Conservation (phyloP, 139 green algal genomes). For the Zygnema cylindricum region DNA sequence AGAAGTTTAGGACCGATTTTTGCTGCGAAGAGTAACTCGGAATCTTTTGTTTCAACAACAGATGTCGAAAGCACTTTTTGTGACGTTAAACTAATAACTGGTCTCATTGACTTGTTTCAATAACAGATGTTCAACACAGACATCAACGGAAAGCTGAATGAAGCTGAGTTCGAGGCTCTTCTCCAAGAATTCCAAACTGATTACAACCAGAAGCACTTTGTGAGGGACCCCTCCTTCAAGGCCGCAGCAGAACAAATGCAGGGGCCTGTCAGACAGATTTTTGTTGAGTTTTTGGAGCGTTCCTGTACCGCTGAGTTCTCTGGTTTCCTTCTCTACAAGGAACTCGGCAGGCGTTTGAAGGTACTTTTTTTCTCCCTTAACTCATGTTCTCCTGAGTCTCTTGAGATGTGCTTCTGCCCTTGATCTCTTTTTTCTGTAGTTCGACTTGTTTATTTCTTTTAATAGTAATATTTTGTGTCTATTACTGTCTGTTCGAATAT, state of each 20-base stretch:
- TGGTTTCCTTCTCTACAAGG: conserved; percentile 99
- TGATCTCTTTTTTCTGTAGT: no score
- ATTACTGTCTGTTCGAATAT: no score
- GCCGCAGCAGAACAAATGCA: conserved; percentile 86
- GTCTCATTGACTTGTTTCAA: no score
- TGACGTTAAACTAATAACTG: no score
- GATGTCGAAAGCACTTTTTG: no score
- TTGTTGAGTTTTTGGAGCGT: conserved; percentile 99
- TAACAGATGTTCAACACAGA: conserved; percentile 88
- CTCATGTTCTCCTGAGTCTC: no score
- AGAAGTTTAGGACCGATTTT: no score
- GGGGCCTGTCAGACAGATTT: conserved; percentile 90
- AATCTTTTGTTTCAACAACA: no score
- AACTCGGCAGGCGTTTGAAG: conserved; percentile 95
- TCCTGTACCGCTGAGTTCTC: conserved; percentile 99
- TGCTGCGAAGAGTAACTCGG: no score
- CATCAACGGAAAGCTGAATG: conserved; percentile 92
- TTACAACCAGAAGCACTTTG: conserved; percentile 99
- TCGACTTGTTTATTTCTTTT: no score
- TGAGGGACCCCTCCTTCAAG: conserved; percentile 96
- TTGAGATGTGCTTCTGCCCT: no score
- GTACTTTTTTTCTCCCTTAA: conserved; percentile 10
- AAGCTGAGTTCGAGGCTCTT: conserved; percentile 81
- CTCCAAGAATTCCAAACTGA: conserved; percentile 92
- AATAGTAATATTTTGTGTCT: no score